phyloP scores from a whole-genome alignment of 2,329 filamentous ascomycete species.

The Verticillium nubilum region DNA sequence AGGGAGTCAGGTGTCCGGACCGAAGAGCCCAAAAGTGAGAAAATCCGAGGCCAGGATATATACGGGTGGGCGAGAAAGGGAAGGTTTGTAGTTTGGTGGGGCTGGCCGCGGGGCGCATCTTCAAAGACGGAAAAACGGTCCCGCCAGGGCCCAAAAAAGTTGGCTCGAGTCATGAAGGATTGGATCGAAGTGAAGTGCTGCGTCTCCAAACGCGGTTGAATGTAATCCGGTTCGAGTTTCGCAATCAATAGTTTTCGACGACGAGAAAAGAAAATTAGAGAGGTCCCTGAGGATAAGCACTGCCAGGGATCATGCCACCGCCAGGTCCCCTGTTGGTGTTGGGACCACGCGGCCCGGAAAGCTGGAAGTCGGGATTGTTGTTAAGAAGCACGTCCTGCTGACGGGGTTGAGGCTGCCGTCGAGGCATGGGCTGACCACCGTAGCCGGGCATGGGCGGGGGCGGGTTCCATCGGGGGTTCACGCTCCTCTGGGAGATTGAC shows the following conservation, averaged over 20 bases:
- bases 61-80: constrained; percentile 2
- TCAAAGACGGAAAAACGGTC: neutral
- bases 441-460: constrained; percentile 36
- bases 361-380: constrained; percentile 79
- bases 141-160: constrained; percentile 5
- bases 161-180: constrained; percentile 9
- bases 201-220: neutral
- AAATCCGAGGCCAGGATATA: constrained; percentile 3
- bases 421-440: constrained; percentile 35
- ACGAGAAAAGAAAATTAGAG: constrained; percentile 13
- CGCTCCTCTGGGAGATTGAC: constrained; percentile 78
- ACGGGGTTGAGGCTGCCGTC: constrained; percentile 32
- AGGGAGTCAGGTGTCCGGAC: neutral
- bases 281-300: constrained; percentile 41
- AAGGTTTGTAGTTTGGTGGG: neutral
- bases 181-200: constrained; percentile 10
- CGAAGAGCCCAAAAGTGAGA: neutral
- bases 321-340: constrained; percentile 18
- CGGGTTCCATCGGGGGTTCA: constrained; percentile 83
- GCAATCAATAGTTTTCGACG: neutral
- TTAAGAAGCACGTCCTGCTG: constrained; percentile 69
- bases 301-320: constrained; percentile 45
- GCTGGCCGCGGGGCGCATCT: neutral
- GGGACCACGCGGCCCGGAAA: constrained; percentile 44
- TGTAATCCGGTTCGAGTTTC: neutral